These are phyloP conservation scores for Podila horticola DNA, from an alignment of 192 early-diverging fungal species.

Conservation along the genomic window DNA sequence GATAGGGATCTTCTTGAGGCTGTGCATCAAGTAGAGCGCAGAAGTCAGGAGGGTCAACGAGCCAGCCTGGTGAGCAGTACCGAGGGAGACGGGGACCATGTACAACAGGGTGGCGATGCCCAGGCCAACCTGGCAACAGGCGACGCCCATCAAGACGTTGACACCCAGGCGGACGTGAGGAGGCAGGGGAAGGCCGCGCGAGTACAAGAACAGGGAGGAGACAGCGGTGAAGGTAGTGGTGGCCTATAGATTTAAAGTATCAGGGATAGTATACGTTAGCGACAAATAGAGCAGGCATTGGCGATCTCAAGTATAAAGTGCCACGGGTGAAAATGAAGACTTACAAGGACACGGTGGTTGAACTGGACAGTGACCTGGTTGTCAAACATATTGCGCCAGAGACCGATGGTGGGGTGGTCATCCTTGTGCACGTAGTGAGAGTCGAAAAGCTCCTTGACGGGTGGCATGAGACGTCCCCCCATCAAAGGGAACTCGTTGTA, in stretches of 20 bases:
- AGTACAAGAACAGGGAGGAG: slow-evolving; percentile 78
- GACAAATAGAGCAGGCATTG: background rate
- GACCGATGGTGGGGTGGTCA: slow-evolving; percentile 56
- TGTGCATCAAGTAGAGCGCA: slow-evolving; percentile 81
- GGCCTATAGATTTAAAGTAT: slow-evolving; percentile 61
- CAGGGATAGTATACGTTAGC: background rate
- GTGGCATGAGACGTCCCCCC: slow-evolving; percentile 88
- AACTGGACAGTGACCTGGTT: slow-evolving; percentile 97
- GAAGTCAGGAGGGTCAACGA: slow-evolving; percentile 87
- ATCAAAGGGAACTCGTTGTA: slow-evolving; percentile 98
- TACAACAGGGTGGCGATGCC: slow-evolving; percentile 95
- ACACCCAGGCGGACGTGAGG: slow-evolving; percentile 70
- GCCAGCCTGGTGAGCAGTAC: slow-evolving; percentile 95
- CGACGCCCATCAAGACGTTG: slow-evolving; percentile 80
- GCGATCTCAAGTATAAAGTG: background rate
- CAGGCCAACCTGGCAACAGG: slow-evolving; percentile 80
- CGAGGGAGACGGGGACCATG: slow-evolving; percentile 92
- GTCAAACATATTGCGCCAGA: slow-evolving; percentile 92
- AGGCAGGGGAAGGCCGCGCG: slow-evolving; percentile 79
- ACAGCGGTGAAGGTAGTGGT: slow-evolving; percentile 81
- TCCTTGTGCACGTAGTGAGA: slow-evolving; percentile 56
- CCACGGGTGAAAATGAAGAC: slow-evolving; percentile 4
- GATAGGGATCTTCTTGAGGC: slow-evolving; percentile 67
- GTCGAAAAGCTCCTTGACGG: slow-evolving; percentile 69
- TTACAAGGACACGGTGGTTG: slow-evolving; percentile 89